Conservation (phyloP, 2,329 filamentous ascomycete species). For the Ambrosiella cleistominuta region DNA sequence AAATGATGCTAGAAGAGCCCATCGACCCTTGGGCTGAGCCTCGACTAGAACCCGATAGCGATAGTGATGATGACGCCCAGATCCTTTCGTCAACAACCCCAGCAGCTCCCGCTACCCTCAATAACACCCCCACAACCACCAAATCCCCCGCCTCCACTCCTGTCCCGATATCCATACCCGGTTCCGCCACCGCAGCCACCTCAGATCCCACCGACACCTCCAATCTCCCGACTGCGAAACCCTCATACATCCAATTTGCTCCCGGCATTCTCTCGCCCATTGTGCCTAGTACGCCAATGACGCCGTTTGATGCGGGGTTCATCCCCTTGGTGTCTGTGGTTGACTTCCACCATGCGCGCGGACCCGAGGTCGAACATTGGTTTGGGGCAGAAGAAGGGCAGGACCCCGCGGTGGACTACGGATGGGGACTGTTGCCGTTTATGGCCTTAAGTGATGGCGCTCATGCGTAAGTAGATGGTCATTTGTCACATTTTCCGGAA, state of each 20-base stretch:
- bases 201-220: not conserved
- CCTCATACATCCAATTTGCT: not conserved
- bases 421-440: slow-evolving; percentile 84
- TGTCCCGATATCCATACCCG: not conserved
- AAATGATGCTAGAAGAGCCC: slow-evolving; percentile 11
- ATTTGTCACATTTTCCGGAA: not conserved
- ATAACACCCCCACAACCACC: not conserved
- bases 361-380: slow-evolving; percentile 88
- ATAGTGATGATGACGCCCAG: not conserved
- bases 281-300: slow-evolving; percentile 13
- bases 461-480: slow-evolving; percentile 50
- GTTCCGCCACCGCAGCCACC: not conserved
- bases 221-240: not conserved
- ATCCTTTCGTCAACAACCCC: not conserved
- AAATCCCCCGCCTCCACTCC: not conserved
- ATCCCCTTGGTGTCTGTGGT: slow-evolving; percentile 60
- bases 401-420: slow-evolving; percentile 68
- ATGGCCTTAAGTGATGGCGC: slow-evolving; percentile 95
- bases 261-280: slow-evolving; percentile 9
- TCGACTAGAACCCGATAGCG: not conserved
- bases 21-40: slow-evolving; percentile 11
- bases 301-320: slow-evolving; percentile 26
- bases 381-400: slow-evolving; percentile 57
- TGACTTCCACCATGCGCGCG: slow-evolving; percentile 69
- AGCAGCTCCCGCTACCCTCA: not conserved